Base-by-base conservation (phyloP, 192 early-diverging fungal genomes). In the Coemansia sp. region DNA sequence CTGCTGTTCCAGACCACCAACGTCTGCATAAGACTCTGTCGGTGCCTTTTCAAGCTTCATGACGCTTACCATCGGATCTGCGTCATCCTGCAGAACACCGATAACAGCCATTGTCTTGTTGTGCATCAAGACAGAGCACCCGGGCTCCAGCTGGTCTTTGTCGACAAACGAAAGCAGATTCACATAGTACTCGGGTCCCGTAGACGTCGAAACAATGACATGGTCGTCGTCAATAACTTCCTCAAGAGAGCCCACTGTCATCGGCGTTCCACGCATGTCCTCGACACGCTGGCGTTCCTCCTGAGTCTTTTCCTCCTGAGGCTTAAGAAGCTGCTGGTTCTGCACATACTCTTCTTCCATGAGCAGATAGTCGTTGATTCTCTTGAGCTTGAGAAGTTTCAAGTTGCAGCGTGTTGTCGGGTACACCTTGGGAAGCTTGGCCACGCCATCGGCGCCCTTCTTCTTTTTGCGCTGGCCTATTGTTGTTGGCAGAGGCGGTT, bases 201-300 rank as follows among this genome's bases (percentile, higher is more conserved):
- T 87, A 14, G 90, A 85, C 31, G 92, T 90, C 30, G 94, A 95
- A 40, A 99, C 91, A 75, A 99, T 99, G 42, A 94, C 97, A 66
- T 99, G 97, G 80, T 99, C 93, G 68, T 99, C 97, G 73, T 99
- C 97, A 83, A 99, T 97, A 60, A 99, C 97, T 70, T 99, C 97
- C 75, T 99, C 97, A 31, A 99, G 85, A 1, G 90, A 88, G 8
- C 97, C 96, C 5, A 98, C 94, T 36, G 89, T 85, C 96, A 99
- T 99, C 12, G 97, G 97, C 36, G 90, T 92, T 14, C 97, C 97
- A 56, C 97, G 90, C 50, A 99, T 81, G 80, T 95, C 93, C 68
- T 99, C 97, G 1, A 99, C 93, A 49, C 91, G 87, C 36, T 92
- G 89, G 60, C 97, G 89, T 76, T 97, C 96, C 80, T 96, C 96